These are phyloP conservation scores for Plasmodium vivax DNA, from an alignment of 169 alveolate species.

Conservation along the genomic window DNA sequence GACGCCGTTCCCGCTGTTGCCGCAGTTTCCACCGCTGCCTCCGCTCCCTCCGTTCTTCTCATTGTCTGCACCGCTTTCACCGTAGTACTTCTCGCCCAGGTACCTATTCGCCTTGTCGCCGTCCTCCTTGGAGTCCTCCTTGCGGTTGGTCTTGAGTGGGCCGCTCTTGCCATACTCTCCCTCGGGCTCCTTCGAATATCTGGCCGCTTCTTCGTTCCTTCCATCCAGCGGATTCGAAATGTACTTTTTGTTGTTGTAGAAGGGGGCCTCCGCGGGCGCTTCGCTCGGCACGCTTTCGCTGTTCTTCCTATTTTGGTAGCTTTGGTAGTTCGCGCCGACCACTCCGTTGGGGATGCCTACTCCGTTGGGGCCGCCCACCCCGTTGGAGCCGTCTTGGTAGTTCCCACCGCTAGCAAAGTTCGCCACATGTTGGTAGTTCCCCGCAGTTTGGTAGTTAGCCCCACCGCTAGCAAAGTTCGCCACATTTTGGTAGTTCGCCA, in stretches of 20 bases:
- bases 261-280: neutral
- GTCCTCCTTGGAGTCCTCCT: constrained; percentile 22
- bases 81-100: constrained; percentile 22
- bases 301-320: constrained; percentile 11
- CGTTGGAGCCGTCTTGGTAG: neutral
- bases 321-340: neutral
- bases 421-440: neutral
- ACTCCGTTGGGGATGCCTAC: neutral
- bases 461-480: too few species aligned
- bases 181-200: constrained; percentile 7
- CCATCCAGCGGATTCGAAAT: constrained; percentile 35
- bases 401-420: neutral
- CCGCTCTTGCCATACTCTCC: constrained; percentile 15
- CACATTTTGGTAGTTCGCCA: too few species aligned
- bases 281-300: constrained; percentile 4
- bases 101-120: constrained; percentile 15
- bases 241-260: constrained; percentile 19
- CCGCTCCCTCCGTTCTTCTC: neutral
- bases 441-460: too few species aligned
- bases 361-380: neutral
- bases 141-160: neutral
- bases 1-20: neutral
- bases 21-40: neutral
- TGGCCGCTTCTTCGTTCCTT: constrained; percentile 6
- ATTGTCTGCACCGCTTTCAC: constrained; percentile 27